Evolutionary conservation across 2,329 filamentous ascomycete species (phyloP).

Genomic region (Fusarium nygamai): DNA sequence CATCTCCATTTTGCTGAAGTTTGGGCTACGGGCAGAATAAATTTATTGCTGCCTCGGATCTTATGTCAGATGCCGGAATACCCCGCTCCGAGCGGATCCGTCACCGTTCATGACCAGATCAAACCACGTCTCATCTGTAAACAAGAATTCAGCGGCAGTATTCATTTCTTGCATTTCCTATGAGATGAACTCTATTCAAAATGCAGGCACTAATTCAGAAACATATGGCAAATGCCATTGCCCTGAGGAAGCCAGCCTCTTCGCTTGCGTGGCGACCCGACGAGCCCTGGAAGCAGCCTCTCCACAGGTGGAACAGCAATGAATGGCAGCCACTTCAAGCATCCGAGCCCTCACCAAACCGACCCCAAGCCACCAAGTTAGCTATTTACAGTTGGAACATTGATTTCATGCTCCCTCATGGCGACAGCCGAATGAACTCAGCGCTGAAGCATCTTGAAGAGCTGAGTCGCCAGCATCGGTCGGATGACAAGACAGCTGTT

Average conservation of each 20-base stretch:
- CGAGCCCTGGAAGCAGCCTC: not conserved
- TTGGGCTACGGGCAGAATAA: not conserved
- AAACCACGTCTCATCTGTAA: too few relatives aligned
- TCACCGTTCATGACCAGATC: too few relatives aligned
- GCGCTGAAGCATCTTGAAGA: constrained; percentile 44
- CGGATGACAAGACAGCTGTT: constrained; percentile 34
- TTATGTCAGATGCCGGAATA: constrained; percentile 4
- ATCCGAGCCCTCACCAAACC: accelerated
- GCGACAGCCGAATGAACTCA: constrained; percentile 46
- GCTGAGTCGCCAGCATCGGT: constrained; percentile 3
- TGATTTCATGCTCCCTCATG: constrained; percentile 49
- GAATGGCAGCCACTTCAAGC: not conserved
- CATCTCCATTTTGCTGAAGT: not conserved
- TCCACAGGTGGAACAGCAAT: not conserved
- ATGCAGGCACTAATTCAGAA: not conserved
- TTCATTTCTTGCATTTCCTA: accelerated
- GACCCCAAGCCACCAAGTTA: constrained; percentile 32
- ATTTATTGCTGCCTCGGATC: not conserved
- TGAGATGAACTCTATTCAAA: accelerated
- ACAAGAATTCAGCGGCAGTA: accelerated
- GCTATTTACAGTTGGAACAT: constrained; percentile 50
- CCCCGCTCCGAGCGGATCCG: not conserved
- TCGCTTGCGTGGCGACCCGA: not conserved
- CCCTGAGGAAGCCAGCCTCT: not conserved
- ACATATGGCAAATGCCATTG: not conserved